Evolutionary conservation across 2,329 filamentous ascomycete genomes (phyloP), one percentile per base, ranked within the genome.

Genomic region (Xylariaceae sp.): DNA sequence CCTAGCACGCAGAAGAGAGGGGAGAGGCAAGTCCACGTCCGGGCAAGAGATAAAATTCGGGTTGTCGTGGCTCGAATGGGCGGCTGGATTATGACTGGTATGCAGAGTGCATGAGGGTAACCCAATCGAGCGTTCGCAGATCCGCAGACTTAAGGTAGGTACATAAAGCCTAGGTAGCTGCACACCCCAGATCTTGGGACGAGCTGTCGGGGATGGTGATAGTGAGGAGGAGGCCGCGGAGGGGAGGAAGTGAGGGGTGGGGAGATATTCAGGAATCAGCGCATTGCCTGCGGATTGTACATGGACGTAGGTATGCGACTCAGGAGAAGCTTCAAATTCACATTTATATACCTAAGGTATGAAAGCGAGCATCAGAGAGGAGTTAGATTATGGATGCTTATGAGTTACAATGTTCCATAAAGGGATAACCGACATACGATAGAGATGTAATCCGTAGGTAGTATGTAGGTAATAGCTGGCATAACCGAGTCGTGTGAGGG

Each of bases 41-140:
- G 71, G 68, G 66, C 65, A 70, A 64, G 60, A 66, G 63, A 60
- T 61, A 63, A 65, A 69, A 66, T 60, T 66, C 66, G 53, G 23
- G 65, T 62, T 73, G 71, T 73, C 71, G 71, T 73, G 71, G 71
- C 71, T 73, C 71, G 71, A 73, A 73, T 73, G 66, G 67, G 64
- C 67, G 67, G 66, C 66, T 66, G 65, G 67, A 65, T 67, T 67
- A 51, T 58, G 58, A 67, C 67, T 69, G 69, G 68, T 70, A 69
- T 72, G 71, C 70, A 72, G 70, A 63, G 57, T 72, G 68, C 69
- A 71, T 67, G 68, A 67, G 64, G 57, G 68, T 70, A 70, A 69
- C 69, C 70, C 69, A 71, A 72, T 72, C 66, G 65, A 70, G 66
- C 54, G 62, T 66, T 68, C 66, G 69, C 67, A 71, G 69, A 71